These are phyloP conservation scores for Saccharomycopsis guyanensis DNA, from an alignment of 805 yeast genomes.

Conservation along the genomic window DNA sequence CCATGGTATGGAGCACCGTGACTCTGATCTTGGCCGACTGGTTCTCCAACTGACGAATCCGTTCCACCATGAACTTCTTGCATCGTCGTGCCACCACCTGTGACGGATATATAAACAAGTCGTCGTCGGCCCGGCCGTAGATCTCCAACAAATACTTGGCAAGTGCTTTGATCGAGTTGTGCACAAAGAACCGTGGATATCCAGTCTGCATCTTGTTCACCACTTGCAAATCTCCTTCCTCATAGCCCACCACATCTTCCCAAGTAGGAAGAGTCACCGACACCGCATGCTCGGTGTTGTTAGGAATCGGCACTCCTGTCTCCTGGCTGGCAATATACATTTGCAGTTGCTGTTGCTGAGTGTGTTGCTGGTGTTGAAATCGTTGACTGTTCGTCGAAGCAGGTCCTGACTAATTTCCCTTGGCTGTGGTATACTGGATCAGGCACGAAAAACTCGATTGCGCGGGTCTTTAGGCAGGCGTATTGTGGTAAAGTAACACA, in stretches of 20 bases:
- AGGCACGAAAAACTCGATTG: no score
- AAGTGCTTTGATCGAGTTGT: constrained; percentile 50
- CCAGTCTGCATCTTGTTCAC: constrained; percentile 73
- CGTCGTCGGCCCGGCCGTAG: constrained; percentile 75
- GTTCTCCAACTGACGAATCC: constrained; percentile 27
- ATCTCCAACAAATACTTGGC: constrained; percentile 47
- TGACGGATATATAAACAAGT: constrained; percentile 68
- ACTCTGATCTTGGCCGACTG: constrained; percentile 44
- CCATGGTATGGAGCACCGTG: constrained; percentile 63
- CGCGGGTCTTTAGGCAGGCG: no score
- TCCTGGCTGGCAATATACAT: constrained; percentile 27
- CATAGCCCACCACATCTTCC: constrained; percentile 89
- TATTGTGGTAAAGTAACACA: no score
- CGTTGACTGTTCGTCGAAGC: no score
- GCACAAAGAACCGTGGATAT: constrained; percentile 80
- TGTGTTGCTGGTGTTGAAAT: no score
- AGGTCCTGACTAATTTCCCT: no score
- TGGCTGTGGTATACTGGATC: no score
- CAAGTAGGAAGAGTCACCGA: constrained; percentile 94
- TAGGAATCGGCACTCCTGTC: constrained; percentile 83
- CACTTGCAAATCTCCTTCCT: constrained; percentile 81
- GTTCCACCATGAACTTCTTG: constrained; percentile 55
- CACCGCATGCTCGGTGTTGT: constrained; percentile 85
- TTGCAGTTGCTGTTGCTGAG: no score
- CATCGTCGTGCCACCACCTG: constrained; percentile 77